Evolutionary conservation across 305 asterid species (phyloP), one percentile per base, ranked within the genome.

Genomic region (Rubia peregrina): DNA sequence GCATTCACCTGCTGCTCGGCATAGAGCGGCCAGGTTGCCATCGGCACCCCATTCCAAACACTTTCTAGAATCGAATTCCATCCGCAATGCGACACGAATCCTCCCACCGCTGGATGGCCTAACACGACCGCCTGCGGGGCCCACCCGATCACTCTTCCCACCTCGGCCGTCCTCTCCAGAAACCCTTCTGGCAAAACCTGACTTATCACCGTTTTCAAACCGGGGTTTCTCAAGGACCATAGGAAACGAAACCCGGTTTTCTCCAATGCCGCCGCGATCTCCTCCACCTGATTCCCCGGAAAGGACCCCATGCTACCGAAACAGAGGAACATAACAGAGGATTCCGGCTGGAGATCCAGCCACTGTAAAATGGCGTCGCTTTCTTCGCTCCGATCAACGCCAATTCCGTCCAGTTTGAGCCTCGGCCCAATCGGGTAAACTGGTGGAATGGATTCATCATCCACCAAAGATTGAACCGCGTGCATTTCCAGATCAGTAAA

Each of bases 231-330:
- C 40, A 65, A 5, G 0, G 69, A 65, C 69, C 69, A 65, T 43
- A 65, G 24, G 55, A 65, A 65, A 6, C 69, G 69, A 12, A 5
- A 11, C 26, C 70, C 56, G 33, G 38, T 65, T 1, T n/a, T 48
- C 40, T 65, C 56, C 16, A 65, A 36, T 3, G 70, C 70, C 3
- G 2, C 0, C 3, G 70, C 70, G 22, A 43, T 65, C 33, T 65
- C 56, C 40, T 21, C 14, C 46, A 36, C 67, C 19, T 62, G 67
- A 17, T 62, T 21, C 2, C 0, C 48, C 11, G 7, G 22, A 4
- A 65, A 65, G 6, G 70, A 43, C 19, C 70, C 70, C 49, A 8
- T 11, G 33, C 70, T 65, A 14, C 70, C 70, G 30, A 42, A 43
- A 14, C 70, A 65, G 30, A 65, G 38, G 16, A 65, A 65, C 2